Percentiles rank a stretch among this genome's conserved stretches.
Conservation (phyloP, 768 basidiomycete species). For the Fibroporia radiculosa region DNA sequence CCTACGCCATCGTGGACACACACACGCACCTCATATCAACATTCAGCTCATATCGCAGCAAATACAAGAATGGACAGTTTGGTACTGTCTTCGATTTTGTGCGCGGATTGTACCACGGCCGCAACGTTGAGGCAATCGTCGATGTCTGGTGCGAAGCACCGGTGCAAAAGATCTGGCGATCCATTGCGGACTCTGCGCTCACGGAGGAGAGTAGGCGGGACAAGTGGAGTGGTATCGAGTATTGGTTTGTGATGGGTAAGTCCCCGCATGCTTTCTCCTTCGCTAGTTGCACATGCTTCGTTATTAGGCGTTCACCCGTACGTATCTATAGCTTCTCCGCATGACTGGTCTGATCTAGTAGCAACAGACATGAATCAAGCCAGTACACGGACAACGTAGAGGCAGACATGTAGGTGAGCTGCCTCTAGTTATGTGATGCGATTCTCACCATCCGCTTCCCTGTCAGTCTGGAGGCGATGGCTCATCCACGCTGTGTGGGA, state of each 20-base stretch:
- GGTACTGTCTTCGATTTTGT: conserved; percentile 63
- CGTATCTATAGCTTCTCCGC: not conserved
- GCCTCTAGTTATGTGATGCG: not conserved
- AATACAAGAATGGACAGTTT: conserved; percentile 52
- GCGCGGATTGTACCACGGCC: conserved; percentile 47
- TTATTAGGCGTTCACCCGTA: conserved; percentile 64
- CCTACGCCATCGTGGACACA: conserved; percentile 60
- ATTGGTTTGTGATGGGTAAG: conserved; percentile 79
- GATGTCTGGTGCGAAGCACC: conserved; percentile 91
- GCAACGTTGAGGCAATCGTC: conserved; percentile 58
- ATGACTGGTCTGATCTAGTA: not conserved
- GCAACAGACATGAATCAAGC: conserved; percentile 59
- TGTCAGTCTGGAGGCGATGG: conserved; percentile 64
- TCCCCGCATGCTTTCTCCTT: not conserved
- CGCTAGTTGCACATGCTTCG: too few relatives aligned
- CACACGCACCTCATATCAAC: conserved; percentile 82
- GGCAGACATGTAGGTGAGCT: conserved; percentile 50
- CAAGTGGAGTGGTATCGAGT: conserved; percentile 63
- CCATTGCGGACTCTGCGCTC: conserved; percentile 66
- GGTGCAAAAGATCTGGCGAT: conserved; percentile 52
- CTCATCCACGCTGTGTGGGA: conserved; percentile 76
- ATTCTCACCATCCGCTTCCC: not conserved
- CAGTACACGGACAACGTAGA: conserved; percentile 63
- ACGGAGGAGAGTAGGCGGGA: conserved; percentile 35
- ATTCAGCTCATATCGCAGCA: conserved; percentile 49